Evolutionary conservation across 2,329 filamentous ascomycete genomes (phyloP).

Genomic region (Penicillium griseofulvum): DNA sequence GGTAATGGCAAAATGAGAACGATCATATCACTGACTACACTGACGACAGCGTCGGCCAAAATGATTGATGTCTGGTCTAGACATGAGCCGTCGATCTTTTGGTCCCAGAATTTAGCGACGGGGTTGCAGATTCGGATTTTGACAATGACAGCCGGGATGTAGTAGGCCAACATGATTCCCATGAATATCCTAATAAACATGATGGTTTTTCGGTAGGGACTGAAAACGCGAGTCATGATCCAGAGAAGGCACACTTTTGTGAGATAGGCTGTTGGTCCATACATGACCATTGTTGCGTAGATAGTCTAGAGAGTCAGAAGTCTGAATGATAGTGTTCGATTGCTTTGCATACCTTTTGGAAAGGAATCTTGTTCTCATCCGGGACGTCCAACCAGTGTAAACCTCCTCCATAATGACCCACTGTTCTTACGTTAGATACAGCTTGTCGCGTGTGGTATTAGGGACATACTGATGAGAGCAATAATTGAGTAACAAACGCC

Average conservation of each 20-base stretch:
- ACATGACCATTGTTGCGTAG: conserved; percentile 48
- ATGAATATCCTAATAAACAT: conserved; percentile 43
- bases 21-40: conserved; percentile 58
- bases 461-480: conserved; percentile 24
- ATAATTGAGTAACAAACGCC: conserved; percentile 26
- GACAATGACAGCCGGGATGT: conserved; percentile 42
- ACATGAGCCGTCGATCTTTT: conserved; percentile 20
- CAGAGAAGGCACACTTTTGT: conserved; percentile 48
- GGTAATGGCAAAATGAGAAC: conserved; percentile 52
- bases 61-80: conserved; percentile 43
- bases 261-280: conserved; percentile 45
- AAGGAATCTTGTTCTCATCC: conserved; percentile 29
- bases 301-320: conserved; percentile 29
- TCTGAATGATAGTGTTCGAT: background rate
- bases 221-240: conserved; percentile 47
- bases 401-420: conserved; percentile 39
- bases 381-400: conserved; percentile 37
- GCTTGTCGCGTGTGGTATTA: background rate
- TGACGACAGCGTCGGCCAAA: conserved; percentile 56
- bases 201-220: conserved; percentile 40
- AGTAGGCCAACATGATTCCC: conserved; percentile 40
- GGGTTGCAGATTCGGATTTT: conserved; percentile 46
- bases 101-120: conserved; percentile 44
- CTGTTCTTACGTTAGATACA: conserved; percentile 14
- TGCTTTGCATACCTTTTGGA: conserved; percentile 33